Percentiles rank a stretch among this genome's conserved stretches.
These are phyloP conservation scores for Sarocladiaceae sp. DNA, from an alignment of 2,329 filamentous ascomycete species.

Conservation along the genomic window DNA sequence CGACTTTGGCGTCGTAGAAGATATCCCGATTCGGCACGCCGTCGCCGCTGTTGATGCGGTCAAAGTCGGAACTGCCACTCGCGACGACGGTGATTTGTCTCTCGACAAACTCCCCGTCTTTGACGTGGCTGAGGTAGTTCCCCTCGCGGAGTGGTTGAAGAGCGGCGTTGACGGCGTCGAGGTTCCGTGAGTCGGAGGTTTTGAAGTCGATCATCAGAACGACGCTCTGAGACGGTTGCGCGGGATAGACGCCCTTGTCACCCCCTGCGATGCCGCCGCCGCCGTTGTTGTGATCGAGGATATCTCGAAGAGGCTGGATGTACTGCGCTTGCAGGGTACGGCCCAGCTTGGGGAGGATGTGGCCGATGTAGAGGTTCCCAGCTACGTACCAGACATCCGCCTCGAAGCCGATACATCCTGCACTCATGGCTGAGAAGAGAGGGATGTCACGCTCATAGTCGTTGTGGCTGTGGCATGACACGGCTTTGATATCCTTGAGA, in stretches of 20 bases:
- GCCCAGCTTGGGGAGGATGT: constrained; percentile 28
- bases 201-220: constrained; percentile 67
- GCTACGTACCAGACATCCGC: constrained; percentile 62
- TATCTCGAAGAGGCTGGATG: constrained; percentile 11
- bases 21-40: constrained; percentile 38
- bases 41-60: constrained; percentile 11
- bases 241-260: constrained; percentile 47
- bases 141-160: constrained; percentile 52
- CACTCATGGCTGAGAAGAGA: constrained; percentile 53
- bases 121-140: constrained; percentile 50
- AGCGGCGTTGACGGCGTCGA: constrained; percentile 20
- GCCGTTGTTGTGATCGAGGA: constrained; percentile 15
- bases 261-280: constrained; percentile 11
- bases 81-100: constrained; percentile 63
- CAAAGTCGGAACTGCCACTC: constrained; percentile 40
- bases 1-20: constrained; percentile 53
- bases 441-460: constrained; percentile 63
- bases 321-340: constrained; percentile 12
- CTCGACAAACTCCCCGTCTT: constrained; percentile 41
- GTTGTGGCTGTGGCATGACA: constrained; percentile 53
- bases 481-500: constrained; percentile 12
- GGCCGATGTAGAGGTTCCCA: constrained; percentile 53
- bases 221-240: constrained; percentile 45
- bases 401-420: constrained; percentile 58
- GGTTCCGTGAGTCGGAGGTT: constrained; percentile 25